phyloP scores from a whole-genome alignment of 176 grass and related monocot species.

The Musa beccarii region DNA sequence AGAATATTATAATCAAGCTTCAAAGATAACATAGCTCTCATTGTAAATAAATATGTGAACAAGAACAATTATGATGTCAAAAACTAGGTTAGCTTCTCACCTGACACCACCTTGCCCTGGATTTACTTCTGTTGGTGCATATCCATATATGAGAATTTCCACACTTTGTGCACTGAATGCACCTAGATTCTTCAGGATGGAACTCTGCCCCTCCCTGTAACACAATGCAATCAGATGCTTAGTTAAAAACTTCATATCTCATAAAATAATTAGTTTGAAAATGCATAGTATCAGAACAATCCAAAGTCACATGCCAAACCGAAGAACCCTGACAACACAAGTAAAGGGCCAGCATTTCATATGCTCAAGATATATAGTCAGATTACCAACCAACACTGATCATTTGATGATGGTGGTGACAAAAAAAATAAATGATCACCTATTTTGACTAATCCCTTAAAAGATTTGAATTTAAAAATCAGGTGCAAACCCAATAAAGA shows the following conservation, averaged over 20 bases:
- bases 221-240: background rate
- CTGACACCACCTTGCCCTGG: conserved; percentile 93
- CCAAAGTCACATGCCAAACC: background rate
- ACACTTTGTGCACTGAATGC: conserved; percentile 97
- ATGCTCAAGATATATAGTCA: background rate
- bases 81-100: conserved; percentile 28
- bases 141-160: conserved; percentile 98
- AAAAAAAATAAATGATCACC: no score
- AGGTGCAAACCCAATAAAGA: background rate
- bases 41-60: conserved; percentile 3
- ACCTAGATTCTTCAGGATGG: conserved; percentile 79
- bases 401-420: no score
- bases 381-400: no score
- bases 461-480: background rate
- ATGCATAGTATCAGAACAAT: background rate
- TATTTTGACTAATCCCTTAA: no score
- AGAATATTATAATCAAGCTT: conserved; percentile 15
- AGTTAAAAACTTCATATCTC: background rate
- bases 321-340: background rate
- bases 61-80: conserved; percentile 5
- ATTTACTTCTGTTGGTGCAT: conserved; percentile 84
- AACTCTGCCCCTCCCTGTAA: conserved; percentile 80
- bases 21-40: background rate
- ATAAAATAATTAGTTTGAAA: background rate
- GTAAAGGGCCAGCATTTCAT: background rate